Evolutionary conservation across 768 basidiomycete species (phyloP).

Genomic region (Clitopilus passeckerianus): DNA sequence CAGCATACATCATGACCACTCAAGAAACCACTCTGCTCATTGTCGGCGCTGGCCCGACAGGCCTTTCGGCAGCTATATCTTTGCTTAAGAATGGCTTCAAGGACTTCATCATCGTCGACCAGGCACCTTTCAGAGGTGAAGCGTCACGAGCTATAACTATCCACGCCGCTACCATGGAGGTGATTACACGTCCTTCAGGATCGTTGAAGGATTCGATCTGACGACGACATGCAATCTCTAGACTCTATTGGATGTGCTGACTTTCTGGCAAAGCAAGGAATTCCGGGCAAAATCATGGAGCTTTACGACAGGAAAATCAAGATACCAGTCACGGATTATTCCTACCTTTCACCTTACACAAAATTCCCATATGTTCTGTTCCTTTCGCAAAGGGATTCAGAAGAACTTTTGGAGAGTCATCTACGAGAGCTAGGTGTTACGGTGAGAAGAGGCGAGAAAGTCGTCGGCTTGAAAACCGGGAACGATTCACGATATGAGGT

Average conservation of each 20-base stretch:
- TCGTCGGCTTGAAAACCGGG: slow-evolving; percentile 28
- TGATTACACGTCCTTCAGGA: slow-evolving; percentile 12
- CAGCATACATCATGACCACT: background rate
- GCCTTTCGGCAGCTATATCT: slow-evolving; percentile 41
- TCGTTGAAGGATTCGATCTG: background rate
- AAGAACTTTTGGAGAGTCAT: slow-evolving; percentile 31
- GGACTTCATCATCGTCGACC: slow-evolving; percentile 41
- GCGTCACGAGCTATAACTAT: slow-evolving; percentile 40
- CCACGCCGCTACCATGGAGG: slow-evolving; percentile 52
- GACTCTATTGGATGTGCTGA: slow-evolving; percentile 39
- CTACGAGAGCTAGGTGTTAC: slow-evolving; percentile 24
- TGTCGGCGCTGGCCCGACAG: slow-evolving; percentile 46
- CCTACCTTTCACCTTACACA: slow-evolving; percentile 31
- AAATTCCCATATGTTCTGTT: slow-evolving; percentile 37
- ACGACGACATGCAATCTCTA: slow-evolving; percentile 28
- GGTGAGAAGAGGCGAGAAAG: slow-evolving; percentile 33
- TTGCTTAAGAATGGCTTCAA: slow-evolving; percentile 33
- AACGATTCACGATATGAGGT: slow-evolving; percentile 28
- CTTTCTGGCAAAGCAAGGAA: slow-evolving; percentile 28
- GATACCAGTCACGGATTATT: slow-evolving; percentile 25
- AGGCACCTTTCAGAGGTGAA: slow-evolving; percentile 19
- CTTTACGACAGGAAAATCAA: slow-evolving; percentile 22
- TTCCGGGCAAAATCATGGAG: slow-evolving; percentile 18
- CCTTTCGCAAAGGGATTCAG: slow-evolving; percentile 39
- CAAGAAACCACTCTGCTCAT: slow-evolving; percentile 36